Evolutionary conservation across 352 stramenopile species (phyloP).

Genomic region (Pythium diclinum): DNA sequence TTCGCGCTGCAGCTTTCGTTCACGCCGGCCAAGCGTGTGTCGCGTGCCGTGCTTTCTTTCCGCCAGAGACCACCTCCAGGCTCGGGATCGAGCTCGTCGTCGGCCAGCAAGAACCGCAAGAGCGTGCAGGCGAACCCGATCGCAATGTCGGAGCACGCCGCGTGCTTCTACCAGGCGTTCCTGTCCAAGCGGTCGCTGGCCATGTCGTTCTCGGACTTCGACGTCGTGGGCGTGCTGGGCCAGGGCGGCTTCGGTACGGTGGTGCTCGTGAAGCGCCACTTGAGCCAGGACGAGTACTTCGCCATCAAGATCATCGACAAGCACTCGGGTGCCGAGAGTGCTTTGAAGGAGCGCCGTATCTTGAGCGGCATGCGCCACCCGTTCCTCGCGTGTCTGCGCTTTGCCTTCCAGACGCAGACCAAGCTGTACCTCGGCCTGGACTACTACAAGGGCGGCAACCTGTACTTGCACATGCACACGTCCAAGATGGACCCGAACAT

Average conservation of each 20-base stretch:
- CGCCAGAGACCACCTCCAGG: constrained; percentile 44
- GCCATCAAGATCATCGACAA: constrained; percentile 89
- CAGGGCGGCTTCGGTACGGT: constrained; percentile 80
- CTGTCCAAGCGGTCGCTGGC: constrained; percentile 79
- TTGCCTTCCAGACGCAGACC: constrained; percentile 85
- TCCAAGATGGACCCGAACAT: constrained; percentile 78
- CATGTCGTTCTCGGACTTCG: constrained; percentile 83
- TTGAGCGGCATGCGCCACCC: constrained; percentile 73
- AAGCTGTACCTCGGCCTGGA: constrained; percentile 81
- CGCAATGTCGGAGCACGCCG: constrained; percentile 67
- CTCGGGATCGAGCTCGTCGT: constrained; percentile 27
- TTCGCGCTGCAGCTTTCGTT: constrained; percentile 81
- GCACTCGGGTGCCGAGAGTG: constrained; percentile 67
- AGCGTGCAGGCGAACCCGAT: constrained; percentile 73
- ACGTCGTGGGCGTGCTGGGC: constrained; percentile 80
- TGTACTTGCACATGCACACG: constrained; percentile 83
- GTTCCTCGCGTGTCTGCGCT: constrained; percentile 78
- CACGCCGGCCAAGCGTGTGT: constrained; percentile 77
- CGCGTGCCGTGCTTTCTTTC: constrained; percentile 81
- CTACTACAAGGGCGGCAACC: constrained; percentile 83
- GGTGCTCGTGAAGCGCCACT: constrained; percentile 74
- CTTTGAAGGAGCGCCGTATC: constrained; percentile 74
- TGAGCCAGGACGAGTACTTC: constrained; percentile 78
- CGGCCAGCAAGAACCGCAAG: constrained; percentile 32
- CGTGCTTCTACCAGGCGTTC: constrained; percentile 82